Conservation (phyloP, 1,284 basidiomycete genomes). For the Peniophora sp. region DNA sequence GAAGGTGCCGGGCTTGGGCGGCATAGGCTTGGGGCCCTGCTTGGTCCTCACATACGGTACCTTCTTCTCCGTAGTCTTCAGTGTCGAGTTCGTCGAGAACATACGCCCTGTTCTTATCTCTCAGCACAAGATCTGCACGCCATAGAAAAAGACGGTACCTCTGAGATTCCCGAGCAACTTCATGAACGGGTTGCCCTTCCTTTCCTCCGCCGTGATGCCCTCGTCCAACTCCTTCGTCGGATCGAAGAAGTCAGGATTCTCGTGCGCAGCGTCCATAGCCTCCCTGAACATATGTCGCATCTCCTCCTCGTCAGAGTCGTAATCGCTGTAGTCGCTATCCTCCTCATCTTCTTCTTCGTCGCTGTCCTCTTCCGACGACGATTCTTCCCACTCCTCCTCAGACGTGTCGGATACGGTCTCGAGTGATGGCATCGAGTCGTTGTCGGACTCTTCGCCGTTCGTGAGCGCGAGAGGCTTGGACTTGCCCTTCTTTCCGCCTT, state of each 20-base stretch:
- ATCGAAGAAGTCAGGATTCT: slow-evolving; percentile 45
- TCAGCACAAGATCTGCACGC: no score
- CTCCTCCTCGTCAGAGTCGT: slow-evolving; percentile 63
- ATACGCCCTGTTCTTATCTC: slow-evolving; percentile 45
- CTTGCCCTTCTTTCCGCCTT: slow-evolving; percentile 17
- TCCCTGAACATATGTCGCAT: slow-evolving; percentile 52
- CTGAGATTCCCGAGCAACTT: slow-evolving; percentile 62
- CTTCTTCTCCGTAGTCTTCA: slow-evolving; percentile 32
- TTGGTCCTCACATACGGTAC: slow-evolving; percentile 11
- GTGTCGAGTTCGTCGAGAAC: slow-evolving; percentile 55
- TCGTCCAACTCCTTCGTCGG: slow-evolving; percentile 29
- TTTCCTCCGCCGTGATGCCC: slow-evolving; percentile 38
- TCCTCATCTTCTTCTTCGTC: slow-evolving; percentile 33
- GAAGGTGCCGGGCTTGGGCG: neutral
- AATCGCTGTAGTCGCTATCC: slow-evolving; percentile 35
- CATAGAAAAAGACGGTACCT: slow-evolving; percentile 31
- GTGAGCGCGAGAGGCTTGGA: slow-evolving; percentile 42
- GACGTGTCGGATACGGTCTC: slow-evolving; percentile 55
- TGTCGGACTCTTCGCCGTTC: slow-evolving; percentile 28
- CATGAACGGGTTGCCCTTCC: slow-evolving; percentile 65
- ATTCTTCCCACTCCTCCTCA: slow-evolving; percentile 24
- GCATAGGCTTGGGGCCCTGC: neutral
- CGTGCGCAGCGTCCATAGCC: slow-evolving; percentile 59
- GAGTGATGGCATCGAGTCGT: slow-evolving; percentile 53
- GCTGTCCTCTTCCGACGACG: slow-evolving; percentile 25